phyloP scores from a whole-genome alignment of 2,329 filamentous ascomycete genomes.

The Cryphonectria naterciae region DNA sequence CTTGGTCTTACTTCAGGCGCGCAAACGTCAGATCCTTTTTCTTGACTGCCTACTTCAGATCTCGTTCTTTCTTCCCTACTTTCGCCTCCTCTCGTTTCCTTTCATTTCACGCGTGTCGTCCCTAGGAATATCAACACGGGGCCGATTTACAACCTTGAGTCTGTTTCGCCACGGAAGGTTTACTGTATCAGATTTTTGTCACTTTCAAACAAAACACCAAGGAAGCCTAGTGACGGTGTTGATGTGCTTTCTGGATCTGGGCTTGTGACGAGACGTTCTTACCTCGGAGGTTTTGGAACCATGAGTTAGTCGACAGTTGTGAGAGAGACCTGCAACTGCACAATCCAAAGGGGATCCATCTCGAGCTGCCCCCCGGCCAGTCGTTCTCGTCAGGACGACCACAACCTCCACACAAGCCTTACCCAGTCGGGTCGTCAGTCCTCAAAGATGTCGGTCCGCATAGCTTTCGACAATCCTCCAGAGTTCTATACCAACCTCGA shows the following conservation, averaged over 20 bases:
- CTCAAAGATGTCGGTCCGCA: slow-evolving; percentile 65
- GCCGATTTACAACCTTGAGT: background rate
- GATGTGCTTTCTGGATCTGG: background rate
- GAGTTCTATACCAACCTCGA: slow-evolving; percentile 83
- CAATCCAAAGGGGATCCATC: background rate
- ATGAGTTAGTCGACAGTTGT: slow-evolving; percentile 15
- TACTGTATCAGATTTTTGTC: background rate
- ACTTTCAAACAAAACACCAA: background rate
- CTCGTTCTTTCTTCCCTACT: background rate
- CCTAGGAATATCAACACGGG: background rate
- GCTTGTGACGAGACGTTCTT: background rate
- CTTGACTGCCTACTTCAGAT: background rate
- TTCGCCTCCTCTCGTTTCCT: background rate
- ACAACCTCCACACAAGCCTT: background rate
- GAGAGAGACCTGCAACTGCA: slow-evolving; percentile 4
- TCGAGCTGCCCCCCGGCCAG: background rate
- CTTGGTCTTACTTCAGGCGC: slow-evolving; percentile 1
- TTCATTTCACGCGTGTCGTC: background rate
- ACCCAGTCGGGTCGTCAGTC: background rate
- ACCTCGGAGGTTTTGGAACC: background rate
- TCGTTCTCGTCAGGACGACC: background rate
- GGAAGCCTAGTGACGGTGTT: background rate
- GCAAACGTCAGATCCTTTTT: slow-evolving; percentile 8
- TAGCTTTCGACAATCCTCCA: slow-evolving; percentile 67
- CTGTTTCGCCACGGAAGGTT: background rate